Conservation (phyloP, 2,329 filamentous ascomycete genomes). For the Nigrospora sphaerica region DNA sequence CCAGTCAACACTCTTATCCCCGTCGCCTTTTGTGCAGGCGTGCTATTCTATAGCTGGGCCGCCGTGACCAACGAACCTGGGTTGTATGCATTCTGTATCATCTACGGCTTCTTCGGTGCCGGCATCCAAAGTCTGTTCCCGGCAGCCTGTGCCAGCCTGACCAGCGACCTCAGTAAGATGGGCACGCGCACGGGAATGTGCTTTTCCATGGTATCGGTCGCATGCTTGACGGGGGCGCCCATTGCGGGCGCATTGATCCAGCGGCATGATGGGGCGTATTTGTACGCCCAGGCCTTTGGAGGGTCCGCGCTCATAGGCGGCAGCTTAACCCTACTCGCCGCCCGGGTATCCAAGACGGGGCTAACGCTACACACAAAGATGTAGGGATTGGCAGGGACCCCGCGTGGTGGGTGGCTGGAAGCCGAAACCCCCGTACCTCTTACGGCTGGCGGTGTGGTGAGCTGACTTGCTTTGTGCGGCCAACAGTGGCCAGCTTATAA, state of each 20-base stretch:
- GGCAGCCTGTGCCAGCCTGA: constrained; percentile 16
- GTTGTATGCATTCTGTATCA: constrained; percentile 10
- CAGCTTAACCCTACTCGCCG: too few species aligned
- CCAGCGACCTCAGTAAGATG: constrained; percentile 39
- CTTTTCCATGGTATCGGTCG: constrained; percentile 39
- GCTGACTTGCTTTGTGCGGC: too few species aligned
- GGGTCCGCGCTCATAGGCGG: background rate
- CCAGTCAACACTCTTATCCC: constrained; percentile 41
- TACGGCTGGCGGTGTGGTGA: too few species aligned
- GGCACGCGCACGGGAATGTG: constrained; percentile 46
- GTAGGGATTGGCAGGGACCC: too few species aligned
- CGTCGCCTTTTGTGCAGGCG: constrained; percentile 14
- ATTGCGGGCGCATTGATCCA: constrained; percentile 43
- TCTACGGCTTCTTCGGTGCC: constrained; percentile 11
- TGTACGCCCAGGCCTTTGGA: constrained; percentile 31
- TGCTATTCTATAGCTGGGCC: constrained; percentile 37
- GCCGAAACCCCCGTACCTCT: too few species aligned
- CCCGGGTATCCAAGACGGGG: too few species aligned
- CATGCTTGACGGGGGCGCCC: constrained; percentile 42
- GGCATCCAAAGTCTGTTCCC: constrained; percentile 13
- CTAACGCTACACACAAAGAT: too few species aligned
- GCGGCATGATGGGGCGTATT: constrained; percentile 30
- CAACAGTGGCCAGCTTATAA: too few species aligned
- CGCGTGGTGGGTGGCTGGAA: too few species aligned
- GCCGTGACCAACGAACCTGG: constrained; percentile 22